These are phyloP conservation scores for Neospora caninum DNA, from an alignment of 169 alveolate species.

Conservation along the genomic window DNA sequence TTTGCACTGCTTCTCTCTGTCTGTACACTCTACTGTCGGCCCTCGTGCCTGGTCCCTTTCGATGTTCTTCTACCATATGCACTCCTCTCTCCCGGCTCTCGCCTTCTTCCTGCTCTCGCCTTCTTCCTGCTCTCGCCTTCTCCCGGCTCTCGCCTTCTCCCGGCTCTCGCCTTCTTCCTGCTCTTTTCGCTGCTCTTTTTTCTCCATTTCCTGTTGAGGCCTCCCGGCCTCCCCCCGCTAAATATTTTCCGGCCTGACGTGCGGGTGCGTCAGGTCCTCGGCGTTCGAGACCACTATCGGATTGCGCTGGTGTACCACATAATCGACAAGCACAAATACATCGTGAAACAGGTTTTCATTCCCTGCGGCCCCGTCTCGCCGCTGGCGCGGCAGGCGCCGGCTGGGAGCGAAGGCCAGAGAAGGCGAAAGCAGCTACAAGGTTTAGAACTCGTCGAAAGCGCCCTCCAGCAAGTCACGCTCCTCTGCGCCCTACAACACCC, in stretches of 20 bases:
- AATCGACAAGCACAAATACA: conserved; percentile 28
- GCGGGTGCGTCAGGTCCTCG: background rate
- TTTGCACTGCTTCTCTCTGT: too few species aligned
- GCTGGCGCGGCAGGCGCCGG: background rate
- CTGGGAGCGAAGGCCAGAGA: background rate
- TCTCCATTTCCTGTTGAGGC: background rate
- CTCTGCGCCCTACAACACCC: conserved; percentile 22
- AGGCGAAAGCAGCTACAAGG: background rate
- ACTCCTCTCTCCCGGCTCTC: too few species aligned
- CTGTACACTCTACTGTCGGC: too few species aligned
- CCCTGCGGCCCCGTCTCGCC: background rate
- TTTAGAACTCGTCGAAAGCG: background rate
- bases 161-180: too few species aligned
- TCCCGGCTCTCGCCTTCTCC: too few species aligned
- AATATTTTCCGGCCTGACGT: too few species aligned
- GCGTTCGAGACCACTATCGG: background rate
- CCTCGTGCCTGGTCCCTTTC: too few species aligned
- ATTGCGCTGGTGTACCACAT: conserved; percentile 5
- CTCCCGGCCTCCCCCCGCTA: too few species aligned
- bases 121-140: too few species aligned
- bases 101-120: too few species aligned
- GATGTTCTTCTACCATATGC: too few species aligned
- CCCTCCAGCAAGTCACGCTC: background rate
- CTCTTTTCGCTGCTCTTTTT: background rate
- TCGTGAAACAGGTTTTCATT: conserved; percentile 17